Base-by-base conservation (phyloP, 1,284 basidiomycete species). In the Boletus mariae region DNA sequence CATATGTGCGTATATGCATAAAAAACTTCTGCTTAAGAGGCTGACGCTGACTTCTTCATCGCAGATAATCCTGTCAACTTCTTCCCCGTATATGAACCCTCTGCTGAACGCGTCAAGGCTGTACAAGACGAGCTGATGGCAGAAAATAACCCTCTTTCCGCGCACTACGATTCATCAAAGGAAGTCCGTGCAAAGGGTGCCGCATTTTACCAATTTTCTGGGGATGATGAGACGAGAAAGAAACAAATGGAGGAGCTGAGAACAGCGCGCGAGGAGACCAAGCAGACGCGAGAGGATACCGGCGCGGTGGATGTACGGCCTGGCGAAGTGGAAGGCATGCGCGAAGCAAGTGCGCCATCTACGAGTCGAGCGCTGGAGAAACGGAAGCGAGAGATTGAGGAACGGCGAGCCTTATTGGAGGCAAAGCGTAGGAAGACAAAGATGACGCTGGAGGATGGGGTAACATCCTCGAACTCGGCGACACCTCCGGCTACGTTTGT, bases 181-280 rank as follows among this genome's bases (percentile, higher is more conserved):
- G 95, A 99, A 69, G 83, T 88, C 10, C 87, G 95, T 8, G 82
- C 87, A n/a, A 87, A 87, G 63, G 95, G 91, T 32, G 94, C 94
- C 1, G 94, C 83, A 0, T 92, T 90, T 72, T 96, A 95, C 67
- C 84, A 90, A 63, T 95, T 98, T 69, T 90, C 91, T 3, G 78
- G 70, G 1, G 91, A 96, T 62, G 90, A 93, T 61, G 84, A 87
- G 54, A 80, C 79, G 29, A 80, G 95, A 32, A 71, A 71, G 57
- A 72, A 74, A 51, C 87, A 97, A 71, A 90, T 94, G 90, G 87
- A 90, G 47, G 85, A 86, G 47, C 71, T 98, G 13, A 80, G 78
- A 44, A 67, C 73, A 8, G 77, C 80, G 11, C 75, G 91, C 38
- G 75, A 79, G 23, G 90, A 94, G 66, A 98, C 95, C 1, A 80